Evolutionary conservation across 768 basidiomycete species (phyloP).

Genomic region (Lactarius deliciosus): DNA sequence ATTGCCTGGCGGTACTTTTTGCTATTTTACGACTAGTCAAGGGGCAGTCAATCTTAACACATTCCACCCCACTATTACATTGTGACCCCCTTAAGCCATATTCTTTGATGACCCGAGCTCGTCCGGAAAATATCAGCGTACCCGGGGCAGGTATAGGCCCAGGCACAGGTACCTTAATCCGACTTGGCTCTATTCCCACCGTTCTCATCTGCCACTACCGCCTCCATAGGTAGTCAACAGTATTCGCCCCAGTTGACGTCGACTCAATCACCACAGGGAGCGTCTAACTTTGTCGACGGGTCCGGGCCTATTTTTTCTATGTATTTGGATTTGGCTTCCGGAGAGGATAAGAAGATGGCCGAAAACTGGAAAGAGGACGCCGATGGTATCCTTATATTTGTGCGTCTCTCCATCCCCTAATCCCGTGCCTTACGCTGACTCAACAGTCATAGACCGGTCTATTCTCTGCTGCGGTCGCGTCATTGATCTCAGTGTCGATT

Average conservation of each 20-base stretch:
- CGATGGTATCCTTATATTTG: background rate
- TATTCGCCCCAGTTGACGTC: background rate
- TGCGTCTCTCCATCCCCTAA: background rate
- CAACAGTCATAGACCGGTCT: background rate
- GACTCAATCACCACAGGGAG: background rate
- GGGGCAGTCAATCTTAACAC: background rate
- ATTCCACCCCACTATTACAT: background rate
- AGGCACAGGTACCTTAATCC: background rate
- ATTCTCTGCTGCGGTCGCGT: background rate
- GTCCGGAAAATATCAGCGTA: background rate
- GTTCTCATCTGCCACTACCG: background rate
- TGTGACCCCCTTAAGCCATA: background rate
- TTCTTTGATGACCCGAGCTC: background rate
- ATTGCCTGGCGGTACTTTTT: background rate
- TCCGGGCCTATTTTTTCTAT: background rate
- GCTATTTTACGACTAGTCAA: background rate
- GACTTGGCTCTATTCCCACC: background rate
- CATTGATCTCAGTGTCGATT: background rate
- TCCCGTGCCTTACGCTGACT: background rate
- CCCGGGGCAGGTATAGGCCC: background rate
- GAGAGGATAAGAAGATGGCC: background rate
- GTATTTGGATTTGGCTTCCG: background rate
- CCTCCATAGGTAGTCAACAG: background rate
- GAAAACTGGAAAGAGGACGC: background rate
- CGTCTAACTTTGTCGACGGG: background rate